Base-by-base conservation (phyloP, 2,329 filamentous ascomycete genomes). In the Hymenoscyphus scutula region DNA sequence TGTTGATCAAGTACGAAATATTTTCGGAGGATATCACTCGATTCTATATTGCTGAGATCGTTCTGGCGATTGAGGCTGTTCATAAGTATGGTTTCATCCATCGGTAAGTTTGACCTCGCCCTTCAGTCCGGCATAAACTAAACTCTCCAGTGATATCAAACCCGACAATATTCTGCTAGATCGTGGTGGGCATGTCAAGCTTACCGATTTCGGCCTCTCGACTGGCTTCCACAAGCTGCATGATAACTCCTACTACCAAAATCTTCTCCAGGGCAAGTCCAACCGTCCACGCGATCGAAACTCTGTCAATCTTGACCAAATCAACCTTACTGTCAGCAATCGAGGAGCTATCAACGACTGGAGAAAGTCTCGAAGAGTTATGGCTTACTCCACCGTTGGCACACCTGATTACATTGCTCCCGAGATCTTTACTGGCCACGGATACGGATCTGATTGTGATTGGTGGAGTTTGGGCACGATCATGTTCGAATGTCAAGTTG, bases 1-100 rank as follows among this genome's bases (percentile, higher is more conserved):
- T 99, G 95, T 83, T 99, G 70, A 99, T 99, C 81, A 99, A 98
- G 83, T 99, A 99, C 74, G 95, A 99, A 76, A 97, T 99, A 76
- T 99, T 99, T 77, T 96, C 92, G 0, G 94, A 98, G 76, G 95
- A 99, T 70, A 98, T 99, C 69, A 99, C 95, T 32, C 88, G 95
- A 19, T 99, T 99, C 78, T 99, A 99, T 78, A 99, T 99, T 86
- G 95, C 95, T 27, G 94, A 99, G 77, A 94, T 98, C 71, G 91
- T 97, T 27, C 84, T 98, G 74, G 95, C 95, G n/a, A 98, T 99
- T 69, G 95, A 99, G 75, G 95, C 95, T 15, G 95, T 99, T 51
- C 95, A 99, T 78, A 97, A 96, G 77, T 84, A 98, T 68, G 95
- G 95, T 65, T 99, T 97, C 79, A 96, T 99, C 67, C 95, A 99